Base-by-base conservation (phyloP, 176 grass and related monocot species). In the Poa pratensis region DNA sequence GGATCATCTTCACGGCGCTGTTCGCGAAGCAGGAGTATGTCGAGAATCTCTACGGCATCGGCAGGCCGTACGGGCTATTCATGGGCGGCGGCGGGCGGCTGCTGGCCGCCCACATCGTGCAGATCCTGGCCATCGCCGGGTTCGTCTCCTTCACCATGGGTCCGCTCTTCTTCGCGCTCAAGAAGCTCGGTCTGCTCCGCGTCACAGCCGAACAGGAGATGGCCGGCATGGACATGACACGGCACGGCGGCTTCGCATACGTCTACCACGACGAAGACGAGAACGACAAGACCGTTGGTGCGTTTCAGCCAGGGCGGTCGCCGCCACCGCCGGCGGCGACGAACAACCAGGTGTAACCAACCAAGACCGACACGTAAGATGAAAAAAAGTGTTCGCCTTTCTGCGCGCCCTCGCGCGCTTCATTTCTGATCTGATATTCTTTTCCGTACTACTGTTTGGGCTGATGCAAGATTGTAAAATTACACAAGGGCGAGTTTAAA, bases 121-220 rank as follows among this genome's bases (percentile, higher is more conserved):
- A 86, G 75, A 94, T 97, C 83, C 82, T 97, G 7, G 89, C 90
- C 4, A 95, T 94, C 81, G 49, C 77, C 32, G 95, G 90, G 13
- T 97, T 91, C 90, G 95, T 97, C 2, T 90, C 79, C 77, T 77
- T 30, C 86, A 97, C 95, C 75, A 97, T 97, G 95, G 95, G 84
- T 9, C 90, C 92, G 61, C 89, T 97, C 20, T 97, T 97, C 85
- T 82, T 73, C 1, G 48, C 81, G 39, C 90, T 97, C 48, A 50
- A 90, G 40, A 97, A 93, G 85, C 45, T 93, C 11, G 79, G 60
- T 0, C 78, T 97, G 68, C 92, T 97, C 27, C 81, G 95, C 64
- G 69, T 97, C 89, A 93, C 92, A 9, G 61, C 80, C 32, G 91
- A 95, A 13, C 89, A 97, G 22, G 95, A 97, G 90, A 76, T 80